These are phyloP conservation scores for Solanum hybrid DNA, from an alignment of 305 asterid species.

Conservation along the genomic window DNA sequence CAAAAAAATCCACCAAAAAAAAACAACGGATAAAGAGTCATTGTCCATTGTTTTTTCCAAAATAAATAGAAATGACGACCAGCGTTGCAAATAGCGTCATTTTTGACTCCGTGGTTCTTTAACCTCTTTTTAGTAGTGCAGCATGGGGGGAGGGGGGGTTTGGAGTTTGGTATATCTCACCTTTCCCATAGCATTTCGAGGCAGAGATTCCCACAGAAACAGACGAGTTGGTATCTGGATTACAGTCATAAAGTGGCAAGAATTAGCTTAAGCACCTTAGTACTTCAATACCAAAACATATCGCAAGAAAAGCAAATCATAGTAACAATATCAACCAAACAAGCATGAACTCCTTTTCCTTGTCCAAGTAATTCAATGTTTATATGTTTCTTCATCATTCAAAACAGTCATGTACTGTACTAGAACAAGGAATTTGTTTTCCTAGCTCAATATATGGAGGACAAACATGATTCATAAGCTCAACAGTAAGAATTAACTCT, in stretches of 20 bases:
- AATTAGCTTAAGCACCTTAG: neutral
- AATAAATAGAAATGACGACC: neutral
- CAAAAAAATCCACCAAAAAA: neutral
- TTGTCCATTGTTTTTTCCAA: neutral
- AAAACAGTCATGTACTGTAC: neutral
- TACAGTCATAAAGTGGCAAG: neutral
- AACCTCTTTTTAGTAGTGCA: neutral
- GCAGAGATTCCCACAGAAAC: constrained; percentile 70
- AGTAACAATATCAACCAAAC: neutral
- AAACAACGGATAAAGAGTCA: neutral
- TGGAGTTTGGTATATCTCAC: constrained; percentile 17
- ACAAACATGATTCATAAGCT: neutral
- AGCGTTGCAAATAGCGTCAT: neutral
- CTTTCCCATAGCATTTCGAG: constrained; percentile 99
- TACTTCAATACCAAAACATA: neutral
- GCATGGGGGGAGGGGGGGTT: neutral
- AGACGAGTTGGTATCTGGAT: constrained; percentile 71
- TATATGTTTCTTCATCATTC: neutral
- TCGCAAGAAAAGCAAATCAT: neutral
- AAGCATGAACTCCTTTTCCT: neutral
- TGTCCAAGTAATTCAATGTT: neutral
- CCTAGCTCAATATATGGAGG: neutral
- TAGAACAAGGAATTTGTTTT: neutral
- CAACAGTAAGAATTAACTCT: neutral
- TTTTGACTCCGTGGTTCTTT: neutral